Evolutionary conservation across 805 yeast species (phyloP), one percentile per base, ranked within the genome.

Genomic region (Martiniozyma abietophila): DNA sequence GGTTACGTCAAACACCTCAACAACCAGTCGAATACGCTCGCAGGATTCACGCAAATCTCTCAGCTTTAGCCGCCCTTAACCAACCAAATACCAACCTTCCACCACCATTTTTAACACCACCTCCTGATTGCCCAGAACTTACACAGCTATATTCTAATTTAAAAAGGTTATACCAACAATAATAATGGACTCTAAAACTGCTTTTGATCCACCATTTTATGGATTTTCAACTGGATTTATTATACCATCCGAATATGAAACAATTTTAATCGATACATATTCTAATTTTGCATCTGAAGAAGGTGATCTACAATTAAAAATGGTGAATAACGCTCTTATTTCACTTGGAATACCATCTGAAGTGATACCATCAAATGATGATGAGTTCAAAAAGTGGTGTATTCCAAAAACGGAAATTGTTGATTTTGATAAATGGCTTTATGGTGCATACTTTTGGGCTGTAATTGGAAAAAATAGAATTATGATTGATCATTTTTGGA

Each of bases 61-160:
- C 60, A 4, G 56, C 59, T 42, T 41, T 60, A 18, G 64, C 64
- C 0, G 54, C 62, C 4, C 56, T 59, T 17, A 59, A 58, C 34
- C 64, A 60, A 29, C 44, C 61, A 9, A 53, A 49, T 24, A 41
- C 34, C 10, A 47, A 50, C 6, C 6, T 34, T 4, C 42, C 50
- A 14, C 80, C 80, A 2, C 62, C 66, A 20, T 67, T 72, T 26
- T 61, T 71, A 39, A 56, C 69, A 2, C 67, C 80, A 5, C 78
- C 78, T 6, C 64, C 64, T 3, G 76, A 70, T 29, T 59, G 71
- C 56, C 75, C 76, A 0, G 78, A 71, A 43, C 55, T 73, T 27
- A 55, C 56, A 32, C 66, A 61, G 25, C 59, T 66, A 26, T 73
- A 73, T 48, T 57, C 58, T 31, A 15, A 42, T 8, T 38, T 54